phyloP scores from a whole-genome alignment of 2,329 filamentous ascomycete genomes.

The Ophiosphaerella korrae region DNA sequence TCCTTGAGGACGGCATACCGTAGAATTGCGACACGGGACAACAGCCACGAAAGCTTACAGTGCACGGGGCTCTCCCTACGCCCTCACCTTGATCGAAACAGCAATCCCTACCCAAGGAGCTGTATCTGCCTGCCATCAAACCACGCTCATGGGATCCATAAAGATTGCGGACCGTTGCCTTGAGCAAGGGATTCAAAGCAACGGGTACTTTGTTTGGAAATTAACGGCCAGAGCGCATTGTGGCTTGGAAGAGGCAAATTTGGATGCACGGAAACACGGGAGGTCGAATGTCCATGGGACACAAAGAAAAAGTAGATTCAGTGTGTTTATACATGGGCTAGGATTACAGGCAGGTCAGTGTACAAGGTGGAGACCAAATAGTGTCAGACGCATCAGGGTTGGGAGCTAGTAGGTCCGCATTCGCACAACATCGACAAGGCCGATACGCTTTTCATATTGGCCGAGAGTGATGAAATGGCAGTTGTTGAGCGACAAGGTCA shows the following conservation, averaged over 20 bases:
- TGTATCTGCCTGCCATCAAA: slow-evolving; percentile 8
- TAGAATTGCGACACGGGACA: slow-evolving; percentile 19
- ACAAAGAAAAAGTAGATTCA: slow-evolving; percentile 12
- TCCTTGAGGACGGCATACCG: slow-evolving; percentile 8
- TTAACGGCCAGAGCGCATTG: slow-evolving; percentile 2
- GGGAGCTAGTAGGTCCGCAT: slow-evolving; percentile 12
- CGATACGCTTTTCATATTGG: slow-evolving; percentile 11
- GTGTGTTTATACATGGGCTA: slow-evolving; percentile 9
- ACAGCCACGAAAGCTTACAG: slow-evolving; percentile 25
- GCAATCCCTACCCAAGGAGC: slow-evolving; percentile 16
- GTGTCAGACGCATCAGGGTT: slow-evolving; percentile 4
- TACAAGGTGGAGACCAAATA: slow-evolving; percentile 7
- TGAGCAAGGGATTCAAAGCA: background rate
- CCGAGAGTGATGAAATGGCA: slow-evolving; percentile 5
- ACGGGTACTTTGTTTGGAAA: slow-evolving; percentile 1
- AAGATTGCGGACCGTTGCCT: slow-evolving; percentile 9
- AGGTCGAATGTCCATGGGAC: slow-evolving; percentile 11
- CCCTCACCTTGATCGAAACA: slow-evolving; percentile 5
- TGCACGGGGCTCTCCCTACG: slow-evolving; percentile 15
- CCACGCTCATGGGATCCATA: slow-evolving; percentile 6
- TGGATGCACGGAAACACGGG: slow-evolving; percentile 11
- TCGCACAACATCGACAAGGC: slow-evolving; percentile 5
- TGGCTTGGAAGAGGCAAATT: slow-evolving; percentile 14
- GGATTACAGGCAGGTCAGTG: slow-evolving; percentile 1
- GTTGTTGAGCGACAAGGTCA: slow-evolving; percentile 13